Evolutionary conservation across 805 yeast species (phyloP).

Genomic region (Ogataea dorogensis): DNA sequence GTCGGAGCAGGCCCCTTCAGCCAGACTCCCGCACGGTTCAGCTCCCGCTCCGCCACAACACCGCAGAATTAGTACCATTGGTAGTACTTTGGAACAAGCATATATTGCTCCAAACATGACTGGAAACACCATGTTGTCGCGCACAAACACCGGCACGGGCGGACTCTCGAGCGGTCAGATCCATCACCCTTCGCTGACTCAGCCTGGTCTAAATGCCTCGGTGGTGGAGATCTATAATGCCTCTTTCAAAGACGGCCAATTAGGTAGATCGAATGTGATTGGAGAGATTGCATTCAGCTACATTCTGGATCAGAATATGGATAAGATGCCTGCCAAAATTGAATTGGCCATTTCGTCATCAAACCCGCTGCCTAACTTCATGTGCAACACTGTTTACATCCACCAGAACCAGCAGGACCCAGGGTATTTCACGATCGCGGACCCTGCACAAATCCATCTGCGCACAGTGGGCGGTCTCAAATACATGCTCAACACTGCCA

Average conservation of each 20-base stretch:
- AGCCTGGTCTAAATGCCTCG: conserved; percentile 75
- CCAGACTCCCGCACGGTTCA: conserved; percentile 29
- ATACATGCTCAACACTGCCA: conserved; percentile 54
- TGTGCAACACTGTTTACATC: conserved; percentile 54
- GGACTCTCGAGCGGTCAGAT: conserved; percentile 35
- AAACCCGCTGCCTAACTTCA: conserved; percentile 42
- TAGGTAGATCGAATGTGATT: conserved; percentile 57
- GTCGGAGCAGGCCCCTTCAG: conserved; percentile 15
- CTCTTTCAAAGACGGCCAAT: conserved; percentile 63
- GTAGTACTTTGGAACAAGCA: conserved; percentile 13
- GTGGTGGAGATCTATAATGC: conserved; percentile 85
- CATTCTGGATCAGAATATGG: conserved; percentile 35
- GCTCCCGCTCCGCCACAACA: conserved; percentile 35
- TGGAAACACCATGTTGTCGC: conserved; percentile 38
- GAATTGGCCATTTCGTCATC: conserved; percentile 40
- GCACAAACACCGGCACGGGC: conserved; percentile 34
- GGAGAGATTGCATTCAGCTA: conserved; percentile 89
- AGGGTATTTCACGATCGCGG: conserved; percentile 39
- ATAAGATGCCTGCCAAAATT: conserved; percentile 41
- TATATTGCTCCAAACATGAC: conserved; percentile 29
- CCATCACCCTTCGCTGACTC: conserved; percentile 51
- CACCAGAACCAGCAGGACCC: conserved; percentile 36
- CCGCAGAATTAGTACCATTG: conserved; percentile 26
- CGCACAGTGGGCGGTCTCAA: conserved; percentile 80
- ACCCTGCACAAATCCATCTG: conserved; percentile 51